Evolutionary conservation across 495 filamentous ascomycete species (phyloP), one percentile per base, ranked within the genome.

Genomic region (Xylaria venustula): DNA sequence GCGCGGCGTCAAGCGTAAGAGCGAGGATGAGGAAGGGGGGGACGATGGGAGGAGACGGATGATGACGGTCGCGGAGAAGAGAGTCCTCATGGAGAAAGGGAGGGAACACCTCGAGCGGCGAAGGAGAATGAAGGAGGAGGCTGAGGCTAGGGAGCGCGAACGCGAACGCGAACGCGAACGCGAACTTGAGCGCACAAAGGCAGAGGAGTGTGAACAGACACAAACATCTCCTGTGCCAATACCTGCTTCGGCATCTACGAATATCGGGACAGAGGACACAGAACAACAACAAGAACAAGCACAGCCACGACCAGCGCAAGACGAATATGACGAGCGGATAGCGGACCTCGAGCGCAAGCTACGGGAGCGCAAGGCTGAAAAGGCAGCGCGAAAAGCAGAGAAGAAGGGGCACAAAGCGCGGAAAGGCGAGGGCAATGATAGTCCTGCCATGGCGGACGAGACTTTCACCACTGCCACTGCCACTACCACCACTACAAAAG

Each of bases 291-390:
- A 8, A n/a, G n/a, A n/a, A 12, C 23, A 36, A 44, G 45, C 55
- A 1, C 1, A 44, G n/a, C 15, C 8, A 22, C 15, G n/a, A n/a
- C n/a, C n/a, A n/a, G n/a, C 49, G 34, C 34, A 37, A 12, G 69
- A 56, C 40, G 54, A 49, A 15, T 75, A 73, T 53, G 77, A 79
- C 34, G 66, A 72, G 30, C 67, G 64, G 20, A 71, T 76, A 26
- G 76, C 73, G n/a, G 71, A 75, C n/a, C 57, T 79, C 17, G 77
- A 79, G 62, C 57, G 69, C 28, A 66, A 65, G 23, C 53, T 79
- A 30, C 72, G 67, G 42, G 71, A 74, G 34, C 68, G 75, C 34
- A 78, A 75, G 64, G 67, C 67, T 14, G 50, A 34, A 8, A 61
- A 54, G 17, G 50, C 58, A 0, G 50, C 49, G 47, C 54, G 51